phyloP scores from a whole-genome alignment of 805 yeast species.

The Barnettozyma sp. region DNA sequence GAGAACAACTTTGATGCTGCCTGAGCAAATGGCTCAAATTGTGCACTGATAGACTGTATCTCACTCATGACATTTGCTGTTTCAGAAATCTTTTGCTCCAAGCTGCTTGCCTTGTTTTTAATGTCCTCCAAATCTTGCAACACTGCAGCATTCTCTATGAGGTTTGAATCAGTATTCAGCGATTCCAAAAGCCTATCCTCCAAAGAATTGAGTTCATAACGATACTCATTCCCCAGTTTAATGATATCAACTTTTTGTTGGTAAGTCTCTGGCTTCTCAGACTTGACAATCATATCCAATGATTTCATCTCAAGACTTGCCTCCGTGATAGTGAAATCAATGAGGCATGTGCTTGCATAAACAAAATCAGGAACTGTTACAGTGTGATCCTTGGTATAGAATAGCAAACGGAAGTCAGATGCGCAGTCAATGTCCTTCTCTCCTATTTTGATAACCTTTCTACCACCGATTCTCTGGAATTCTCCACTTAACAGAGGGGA shows the following conservation, averaged over 20 bases:
- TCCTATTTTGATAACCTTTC: slow-evolving; percentile 56
- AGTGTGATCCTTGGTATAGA: slow-evolving; percentile 55
- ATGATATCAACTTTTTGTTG: slow-evolving; percentile 45
- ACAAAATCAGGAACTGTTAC: slow-evolving; percentile 45
- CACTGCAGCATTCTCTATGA: slow-evolving; percentile 62
- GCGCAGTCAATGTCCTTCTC: slow-evolving; percentile 60
- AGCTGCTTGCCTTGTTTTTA: slow-evolving; percentile 52
- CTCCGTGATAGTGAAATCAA: slow-evolving; percentile 70
- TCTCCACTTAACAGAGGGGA: slow-evolving; percentile 58
- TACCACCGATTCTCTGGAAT: slow-evolving; percentile 58
- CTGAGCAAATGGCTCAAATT: slow-evolving; percentile 48
- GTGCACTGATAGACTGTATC: slow-evolving; percentile 41
- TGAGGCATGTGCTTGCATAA: slow-evolving; percentile 51
- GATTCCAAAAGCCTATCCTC: slow-evolving; percentile 55
- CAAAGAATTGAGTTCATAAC: slow-evolving; percentile 42
- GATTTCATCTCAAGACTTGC: slow-evolving; percentile 59
- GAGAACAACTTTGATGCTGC: slow-evolving; percentile 46
- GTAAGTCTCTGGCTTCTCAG: slow-evolving; percentile 63
- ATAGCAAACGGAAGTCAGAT: slow-evolving; percentile 49
- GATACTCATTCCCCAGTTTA: slow-evolving; percentile 53
- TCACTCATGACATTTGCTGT: slow-evolving; percentile 48
- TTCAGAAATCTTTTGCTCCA: slow-evolving; percentile 47
- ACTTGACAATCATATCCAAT: slow-evolving; percentile 46
- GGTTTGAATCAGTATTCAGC: slow-evolving; percentile 51
- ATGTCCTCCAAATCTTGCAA: slow-evolving; percentile 54